A percentile compares a stretch with the other conserved stretches of the same genome.
These are phyloP conservation scores for Panellus pusillus DNA, from an alignment of 768 basidiomycete genomes.

Conservation along the genomic window DNA sequence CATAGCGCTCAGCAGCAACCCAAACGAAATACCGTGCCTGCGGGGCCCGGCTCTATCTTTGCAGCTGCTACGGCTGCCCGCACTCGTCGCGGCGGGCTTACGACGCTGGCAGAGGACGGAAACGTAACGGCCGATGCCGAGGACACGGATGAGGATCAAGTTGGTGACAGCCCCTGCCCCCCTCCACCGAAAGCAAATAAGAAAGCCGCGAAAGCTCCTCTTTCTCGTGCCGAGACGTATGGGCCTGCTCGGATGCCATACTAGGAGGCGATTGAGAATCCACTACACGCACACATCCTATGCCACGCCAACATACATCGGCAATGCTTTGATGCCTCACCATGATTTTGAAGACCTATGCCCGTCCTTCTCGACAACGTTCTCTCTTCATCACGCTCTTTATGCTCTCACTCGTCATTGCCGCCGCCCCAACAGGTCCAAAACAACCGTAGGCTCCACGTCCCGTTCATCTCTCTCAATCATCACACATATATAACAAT, in stretches of 20 bases:
- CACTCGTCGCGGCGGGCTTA: slow-evolving; percentile 56
- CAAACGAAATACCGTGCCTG: slow-evolving; percentile 70
- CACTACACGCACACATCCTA: not conserved
- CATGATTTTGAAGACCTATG: slow-evolving; percentile 21
- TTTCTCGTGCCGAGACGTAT: slow-evolving; percentile 70
- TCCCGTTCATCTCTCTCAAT: not conserved
- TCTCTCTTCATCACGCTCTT: slow-evolving; percentile 22
- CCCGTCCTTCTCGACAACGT: slow-evolving; percentile 12
- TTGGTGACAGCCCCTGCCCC: slow-evolving; percentile 85
- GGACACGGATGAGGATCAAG: slow-evolving; percentile 71
- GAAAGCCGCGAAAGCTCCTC: slow-evolving; percentile 45
- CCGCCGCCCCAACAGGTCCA: not conserved
- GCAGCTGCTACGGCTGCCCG: slow-evolving; percentile 71
- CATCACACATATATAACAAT: slow-evolving; percentile 12
- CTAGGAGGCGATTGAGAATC: not conserved
- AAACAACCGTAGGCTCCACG: not conserved
- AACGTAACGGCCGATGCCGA: slow-evolving; percentile 62
- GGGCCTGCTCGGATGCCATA: slow-evolving; percentile 55
- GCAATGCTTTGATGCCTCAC: slow-evolving; percentile 17
- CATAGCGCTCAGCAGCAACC: slow-evolving; percentile 41
- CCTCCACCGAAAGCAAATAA: slow-evolving; percentile 68
- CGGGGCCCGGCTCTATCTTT: slow-evolving; percentile 54
- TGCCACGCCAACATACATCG: slow-evolving; percentile 11
- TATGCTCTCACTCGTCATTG: slow-evolving; percentile 18
- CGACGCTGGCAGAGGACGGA: slow-evolving; percentile 68